Evolutionary conservation across 2,329 filamentous ascomycete species (phyloP).

Genomic region (Curvularia sp.): DNA sequence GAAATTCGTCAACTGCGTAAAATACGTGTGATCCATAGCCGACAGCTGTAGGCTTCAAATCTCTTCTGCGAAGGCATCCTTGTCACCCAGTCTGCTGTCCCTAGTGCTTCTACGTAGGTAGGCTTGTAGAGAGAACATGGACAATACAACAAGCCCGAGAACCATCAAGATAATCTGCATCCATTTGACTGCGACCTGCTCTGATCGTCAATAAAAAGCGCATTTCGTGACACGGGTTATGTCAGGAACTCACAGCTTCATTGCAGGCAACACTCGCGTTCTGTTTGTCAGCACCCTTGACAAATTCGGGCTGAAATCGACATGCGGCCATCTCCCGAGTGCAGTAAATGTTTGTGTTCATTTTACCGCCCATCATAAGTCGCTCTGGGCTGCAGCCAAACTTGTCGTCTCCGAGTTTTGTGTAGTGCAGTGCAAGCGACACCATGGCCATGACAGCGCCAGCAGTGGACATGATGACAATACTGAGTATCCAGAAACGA

Average conservation of each 20-base stretch:
- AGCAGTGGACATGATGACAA: conserved; percentile 28
- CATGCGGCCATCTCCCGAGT: conserved; percentile 40
- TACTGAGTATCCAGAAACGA: conserved; percentile 37
- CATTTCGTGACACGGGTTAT: neutral
- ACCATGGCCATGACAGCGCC: conserved; percentile 31
- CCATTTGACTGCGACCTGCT: conserved; percentile 40
- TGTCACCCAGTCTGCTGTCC: conserved; percentile 12
- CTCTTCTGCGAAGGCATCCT: neutral
- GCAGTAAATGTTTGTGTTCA: conserved; percentile 40
- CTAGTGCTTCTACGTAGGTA: conserved; percentile 32
- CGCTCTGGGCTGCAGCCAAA: conserved; percentile 37
- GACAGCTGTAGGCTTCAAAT: neutral
- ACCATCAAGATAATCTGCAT: conserved; percentile 37
- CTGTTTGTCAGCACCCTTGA: conserved; percentile 20
- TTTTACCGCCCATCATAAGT: conserved; percentile 27
- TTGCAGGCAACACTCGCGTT: conserved; percentile 34
- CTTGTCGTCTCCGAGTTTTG: conserved; percentile 32
- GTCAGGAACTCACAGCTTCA: conserved; percentile 32
- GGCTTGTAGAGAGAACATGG: conserved; percentile 35
- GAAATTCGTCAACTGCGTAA: conserved; percentile 6
- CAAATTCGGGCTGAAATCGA: conserved; percentile 29
- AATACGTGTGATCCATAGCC: neutral
- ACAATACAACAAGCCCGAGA: conserved; percentile 27
- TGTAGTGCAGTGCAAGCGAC: conserved; percentile 37
- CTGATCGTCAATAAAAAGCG: conserved; percentile 7